These are phyloP conservation scores for Entoloma clypeatum DNA, from an alignment of 1,284 basidiomycete species.

Conservation along the genomic window DNA sequence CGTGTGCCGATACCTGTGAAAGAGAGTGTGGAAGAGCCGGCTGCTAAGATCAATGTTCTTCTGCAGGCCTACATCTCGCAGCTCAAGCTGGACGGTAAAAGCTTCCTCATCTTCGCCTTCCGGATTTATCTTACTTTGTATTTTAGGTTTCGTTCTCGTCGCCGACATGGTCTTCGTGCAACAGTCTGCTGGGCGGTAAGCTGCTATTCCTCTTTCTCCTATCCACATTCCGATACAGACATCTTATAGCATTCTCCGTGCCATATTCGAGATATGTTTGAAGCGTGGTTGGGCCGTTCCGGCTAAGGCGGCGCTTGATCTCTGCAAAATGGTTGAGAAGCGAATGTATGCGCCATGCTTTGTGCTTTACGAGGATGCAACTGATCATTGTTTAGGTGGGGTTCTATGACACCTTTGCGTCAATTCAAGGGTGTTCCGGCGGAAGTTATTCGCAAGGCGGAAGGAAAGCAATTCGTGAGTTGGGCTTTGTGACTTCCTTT, in stretches of 20 bases:
- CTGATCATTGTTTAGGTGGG: constrained; percentile 64
- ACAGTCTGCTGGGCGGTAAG: constrained; percentile 82
- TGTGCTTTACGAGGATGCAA: background rate
- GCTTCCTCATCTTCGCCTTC: background rate
- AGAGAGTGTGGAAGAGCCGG: constrained; percentile 93
- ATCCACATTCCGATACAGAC: constrained; percentile 2
- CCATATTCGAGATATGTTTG: constrained; percentile 97
- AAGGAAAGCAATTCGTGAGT: constrained; percentile 94
- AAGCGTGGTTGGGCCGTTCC: constrained; percentile 98
- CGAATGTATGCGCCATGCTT: constrained; percentile 57
- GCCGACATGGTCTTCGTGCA: constrained; percentile 98
- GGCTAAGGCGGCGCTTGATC: constrained; percentile 84
- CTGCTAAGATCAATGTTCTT: constrained; percentile 96
- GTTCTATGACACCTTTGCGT: constrained; percentile 94
- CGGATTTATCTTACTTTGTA: background rate
- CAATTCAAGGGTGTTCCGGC: constrained; percentile 90
- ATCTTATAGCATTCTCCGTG: constrained; percentile 78
- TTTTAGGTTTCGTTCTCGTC: constrained; percentile 83
- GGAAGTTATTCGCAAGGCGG: constrained; percentile 89
- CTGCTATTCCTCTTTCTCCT: constrained; percentile 7
- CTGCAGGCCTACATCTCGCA: constrained; percentile 95
- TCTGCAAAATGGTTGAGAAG: constrained; percentile 97
- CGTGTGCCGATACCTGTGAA: constrained; percentile 97
- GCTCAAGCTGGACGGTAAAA: constrained; percentile 82
- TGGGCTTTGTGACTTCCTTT: constrained; percentile 10